A percentile compares a stretch with the other conserved stretches of the same genome.
Conservation (phyloP, 768 basidiomycete genomes). For the Tylopilus subfusipes region DNA sequence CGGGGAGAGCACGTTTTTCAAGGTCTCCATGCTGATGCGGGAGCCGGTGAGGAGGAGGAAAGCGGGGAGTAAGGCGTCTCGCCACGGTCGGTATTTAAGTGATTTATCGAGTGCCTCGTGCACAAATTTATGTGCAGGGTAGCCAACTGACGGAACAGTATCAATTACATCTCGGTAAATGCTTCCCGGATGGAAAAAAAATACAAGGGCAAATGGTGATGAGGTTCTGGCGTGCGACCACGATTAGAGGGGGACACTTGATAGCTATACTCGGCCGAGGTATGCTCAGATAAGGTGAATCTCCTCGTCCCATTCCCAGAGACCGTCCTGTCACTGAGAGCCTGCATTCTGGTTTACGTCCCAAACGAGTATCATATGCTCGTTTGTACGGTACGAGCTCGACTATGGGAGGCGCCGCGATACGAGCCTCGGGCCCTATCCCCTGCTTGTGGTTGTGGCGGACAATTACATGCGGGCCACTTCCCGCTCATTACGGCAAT, state of each 20-base stretch:
- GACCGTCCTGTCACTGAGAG: no score
- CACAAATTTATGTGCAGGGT: constrained; percentile 28
- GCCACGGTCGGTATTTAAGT: constrained; percentile 39
- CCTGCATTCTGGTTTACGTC: constrained; percentile 17
- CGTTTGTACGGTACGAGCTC: neutral
- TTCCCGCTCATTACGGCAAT: constrained; percentile 28
- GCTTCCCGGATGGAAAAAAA: constrained; percentile 19
- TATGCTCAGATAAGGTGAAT: constrained; percentile 20
- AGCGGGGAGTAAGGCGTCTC: constrained; percentile 27
- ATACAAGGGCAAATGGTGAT: constrained; percentile 12
- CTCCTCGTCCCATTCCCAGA: neutral
- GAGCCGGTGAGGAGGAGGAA: constrained; percentile 35
- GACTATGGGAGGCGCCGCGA: constrained; percentile 4
- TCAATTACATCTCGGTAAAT: constrained; percentile 33
- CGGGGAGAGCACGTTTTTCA: constrained; percentile 72
- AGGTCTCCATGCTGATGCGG: constrained; percentile 52
- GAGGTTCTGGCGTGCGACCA: constrained; percentile 20
- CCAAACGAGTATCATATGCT: constrained; percentile 1
- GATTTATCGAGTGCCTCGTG: constrained; percentile 33
- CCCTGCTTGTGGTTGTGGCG: constrained; percentile 14
- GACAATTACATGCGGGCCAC: constrained; percentile 12
- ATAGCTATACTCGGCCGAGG: constrained; percentile 20
- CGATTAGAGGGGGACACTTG: constrained; percentile 9
- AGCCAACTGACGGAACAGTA: constrained; percentile 23
- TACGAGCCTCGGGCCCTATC: neutral